Evolutionary conservation across 2,329 filamentous ascomycete genomes (phyloP), one percentile per base, ranked within the genome.

Genomic region (Neodidymelliopsis sp.): DNA sequence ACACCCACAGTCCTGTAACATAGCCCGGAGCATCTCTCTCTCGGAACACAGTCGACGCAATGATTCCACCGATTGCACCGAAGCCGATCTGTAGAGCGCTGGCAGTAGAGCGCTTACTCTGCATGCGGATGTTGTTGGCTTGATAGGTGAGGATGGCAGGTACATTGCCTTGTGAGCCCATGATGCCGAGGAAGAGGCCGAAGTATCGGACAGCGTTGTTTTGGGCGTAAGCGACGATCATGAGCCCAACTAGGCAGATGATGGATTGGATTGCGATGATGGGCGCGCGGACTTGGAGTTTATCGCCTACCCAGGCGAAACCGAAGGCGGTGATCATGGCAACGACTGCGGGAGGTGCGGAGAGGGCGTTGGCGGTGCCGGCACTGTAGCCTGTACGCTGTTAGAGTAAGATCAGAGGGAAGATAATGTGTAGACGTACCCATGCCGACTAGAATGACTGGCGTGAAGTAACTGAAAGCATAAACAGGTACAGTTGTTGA

Each of bases 401-500:
- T 35, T 23, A 35, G 20, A 11, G n/a, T 11, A 16, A 7, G 6
- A 16, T 19, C n/a, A n/a, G 7, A 11, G 4, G 4, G 30, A 12
- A 12, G 12, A 10, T 4, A 11, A 18, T 11, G 12, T 11, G 18
- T 2, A 12, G 16, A 23, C 20, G 3, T 23, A 35, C 31, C 60
- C 60, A 62, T 63, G 9, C 62, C 61, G 4, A 64, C 39, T 8
- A 67, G 57, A 9, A 68, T 67, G 4, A 67, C 54, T 6, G 65
- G 65, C 4, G 63, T 53, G 37, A 66, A 67, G 48, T 65, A 68
- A 10, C 54, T 33, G 16, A 65, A 66, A 10, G 60, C 61, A 27
- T 68, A 68, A 2, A 54, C 59, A 2, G 60, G 60, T 37, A 65
- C 53, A 0, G 61, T 64, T 1, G 58, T 60, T 11, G 52, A 57